These are phyloP conservation scores for Nemania abortiva DNA, from an alignment of 2,329 filamentous ascomycete species.

Conservation along the genomic window DNA sequence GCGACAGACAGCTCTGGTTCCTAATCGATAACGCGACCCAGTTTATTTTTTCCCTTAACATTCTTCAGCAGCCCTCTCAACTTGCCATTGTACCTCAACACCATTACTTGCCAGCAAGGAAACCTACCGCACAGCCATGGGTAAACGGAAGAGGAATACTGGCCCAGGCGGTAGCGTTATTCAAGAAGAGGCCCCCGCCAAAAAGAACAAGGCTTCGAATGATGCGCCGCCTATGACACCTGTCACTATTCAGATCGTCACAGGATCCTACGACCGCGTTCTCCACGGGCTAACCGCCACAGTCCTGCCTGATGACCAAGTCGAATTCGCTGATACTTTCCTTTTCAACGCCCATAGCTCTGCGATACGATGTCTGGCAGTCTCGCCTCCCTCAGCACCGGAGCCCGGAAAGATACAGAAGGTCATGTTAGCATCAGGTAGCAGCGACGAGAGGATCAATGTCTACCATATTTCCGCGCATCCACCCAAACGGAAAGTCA, in stretches of 20 bases:
- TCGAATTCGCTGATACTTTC: slow-evolving; percentile 90
- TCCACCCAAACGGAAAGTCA: slow-evolving; percentile 67
- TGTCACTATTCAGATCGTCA: slow-evolving; percentile 85
- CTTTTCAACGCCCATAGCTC: slow-evolving; percentile 94
- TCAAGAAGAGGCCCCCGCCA: slow-evolving; percentile 34
- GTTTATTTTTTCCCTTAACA: slow-evolving; percentile 37
- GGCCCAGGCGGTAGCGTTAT: slow-evolving; percentile 30
- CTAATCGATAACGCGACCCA: slow-evolving; percentile 39
- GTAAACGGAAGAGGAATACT: slow-evolving; percentile 63
- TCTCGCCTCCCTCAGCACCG: slow-evolving; percentile 79
- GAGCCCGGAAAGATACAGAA: slow-evolving; percentile 77
- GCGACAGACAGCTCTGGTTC: too few species aligned
- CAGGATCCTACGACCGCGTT: slow-evolving; percentile 93
- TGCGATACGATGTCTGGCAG: slow-evolving; percentile 86
- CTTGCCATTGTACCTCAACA: slow-evolving; percentile 20
- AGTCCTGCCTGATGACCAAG: slow-evolving; percentile 62
- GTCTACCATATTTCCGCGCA: slow-evolving; percentile 87
- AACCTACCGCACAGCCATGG: slow-evolving; percentile 52
- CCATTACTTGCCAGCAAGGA: slow-evolving; percentile 16
- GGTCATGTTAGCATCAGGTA: slow-evolving; percentile 88
- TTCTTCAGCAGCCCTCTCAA: background rate
- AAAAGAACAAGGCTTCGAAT: slow-evolving; percentile 47
- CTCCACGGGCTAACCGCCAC: slow-evolving; percentile 91
- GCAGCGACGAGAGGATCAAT: slow-evolving; percentile 94
- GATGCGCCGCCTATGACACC: slow-evolving; percentile 44